These are phyloP conservation scores for Crotalaria pallida DNA, from an alignment of 306 rosid genomes.

Conservation along the genomic window DNA sequence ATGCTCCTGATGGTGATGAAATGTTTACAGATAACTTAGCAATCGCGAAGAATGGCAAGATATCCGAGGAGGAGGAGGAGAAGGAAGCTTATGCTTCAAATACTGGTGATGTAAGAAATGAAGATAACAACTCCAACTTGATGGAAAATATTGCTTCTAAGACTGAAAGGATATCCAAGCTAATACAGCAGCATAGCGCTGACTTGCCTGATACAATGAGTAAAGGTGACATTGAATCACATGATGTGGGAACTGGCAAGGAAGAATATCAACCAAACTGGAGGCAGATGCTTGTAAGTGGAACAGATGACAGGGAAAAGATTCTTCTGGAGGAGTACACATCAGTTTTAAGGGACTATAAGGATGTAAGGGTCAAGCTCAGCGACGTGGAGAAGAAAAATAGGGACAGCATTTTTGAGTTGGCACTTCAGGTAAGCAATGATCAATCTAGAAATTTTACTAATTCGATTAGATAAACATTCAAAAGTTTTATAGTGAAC, in stretches of 20 bases:
- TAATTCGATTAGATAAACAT: neutral
- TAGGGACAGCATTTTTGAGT: slow-evolving; percentile 53
- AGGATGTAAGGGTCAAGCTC: slow-evolving; percentile 59
- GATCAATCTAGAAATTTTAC: neutral
- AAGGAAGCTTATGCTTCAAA: slow-evolving; percentile 24
- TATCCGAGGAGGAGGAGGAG: slow-evolving; percentile 31
- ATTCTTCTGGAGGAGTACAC: slow-evolving; percentile 63
- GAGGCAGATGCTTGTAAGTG: slow-evolving; percentile 53
- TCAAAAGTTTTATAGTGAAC: neutral
- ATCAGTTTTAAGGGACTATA: slow-evolving; percentile 62
- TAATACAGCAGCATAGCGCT: slow-evolving; percentile 22
- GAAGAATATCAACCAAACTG: slow-evolving; percentile 39
- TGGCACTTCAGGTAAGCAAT: slow-evolving; percentile 46
- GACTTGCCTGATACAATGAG: slow-evolving; percentile 27
- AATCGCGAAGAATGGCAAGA: slow-evolving; percentile 18
- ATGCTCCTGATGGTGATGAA: slow-evolving; percentile 17
- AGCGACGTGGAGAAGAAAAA: slow-evolving; percentile 58
- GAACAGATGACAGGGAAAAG: slow-evolving; percentile 69
- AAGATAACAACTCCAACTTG: slow-evolving; percentile 22
- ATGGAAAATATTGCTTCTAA: neutral
- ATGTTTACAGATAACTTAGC: neutral
- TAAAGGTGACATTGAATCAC: slow-evolving; percentile 27
- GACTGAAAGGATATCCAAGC: slow-evolving; percentile 20
- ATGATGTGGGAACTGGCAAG: slow-evolving; percentile 19
- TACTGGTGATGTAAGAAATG: slow-evolving; percentile 3